Base-by-base conservation (phyloP, 192 early-diverging fungal genomes). In the Geranomyces variabilis region DNA sequence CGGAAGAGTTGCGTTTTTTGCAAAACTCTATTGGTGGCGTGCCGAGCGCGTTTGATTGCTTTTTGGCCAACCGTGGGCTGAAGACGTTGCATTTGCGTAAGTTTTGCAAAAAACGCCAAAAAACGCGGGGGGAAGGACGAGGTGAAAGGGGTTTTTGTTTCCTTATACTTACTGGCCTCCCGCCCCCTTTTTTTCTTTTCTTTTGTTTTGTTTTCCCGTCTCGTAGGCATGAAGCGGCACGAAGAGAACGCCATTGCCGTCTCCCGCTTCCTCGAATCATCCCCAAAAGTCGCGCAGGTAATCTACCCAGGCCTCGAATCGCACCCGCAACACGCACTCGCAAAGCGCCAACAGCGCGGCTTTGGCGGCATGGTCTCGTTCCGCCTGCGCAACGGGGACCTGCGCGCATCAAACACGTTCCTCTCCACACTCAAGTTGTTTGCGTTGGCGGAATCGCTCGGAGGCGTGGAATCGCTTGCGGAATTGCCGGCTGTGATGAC, bases 281-380 rank as follows among this genome's bases (percentile, higher is more conserved):
- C 83, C 24, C 78, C 88, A 47, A 75, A 86, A 24, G 92, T 99
- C 55, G 89, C 87, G 56, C 84, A 87, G 65, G 96, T 97, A 30
- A 94, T 96, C 62, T 98, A 97, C 79, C 97, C 96, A 13, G 97
- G 97, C 19, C 84, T 99, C 41, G 69, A 82, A 26, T 91, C 89
- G 57, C 97, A 99, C 84, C 89, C 88, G 30, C 94, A 97, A 82
- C 95, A 99, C 82, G 88, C 81, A 29, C 86, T 99, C 45, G 97
- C 97, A 31, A 87, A 88, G 78, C 83, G 84, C 0, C 97, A 99
- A 77, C 90, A 92, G 77, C 83, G 82, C 58, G 97, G 97, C 1
- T 99, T 94, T 70, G 95, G 96, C 72, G 96, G 96, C 30, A 99
- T 99, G 96, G 81, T 99, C 30, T 90, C 91, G 26, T 97, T 99